phyloP scores from a whole-genome alignment of 306 rosid genomes.

The Morella rubra region DNA sequence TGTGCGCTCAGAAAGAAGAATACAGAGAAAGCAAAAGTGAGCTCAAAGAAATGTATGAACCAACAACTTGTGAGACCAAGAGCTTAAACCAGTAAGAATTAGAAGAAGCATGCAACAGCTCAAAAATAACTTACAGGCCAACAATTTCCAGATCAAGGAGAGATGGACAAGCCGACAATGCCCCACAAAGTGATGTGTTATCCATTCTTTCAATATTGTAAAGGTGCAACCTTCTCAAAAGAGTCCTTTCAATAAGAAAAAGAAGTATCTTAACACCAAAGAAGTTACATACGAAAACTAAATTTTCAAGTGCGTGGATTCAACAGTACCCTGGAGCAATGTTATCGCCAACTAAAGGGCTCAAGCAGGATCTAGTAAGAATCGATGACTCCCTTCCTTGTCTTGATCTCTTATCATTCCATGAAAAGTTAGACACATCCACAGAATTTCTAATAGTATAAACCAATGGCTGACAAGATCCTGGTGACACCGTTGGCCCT shows the following conservation, averaged over 20 bases:
- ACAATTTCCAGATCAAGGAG: slow-evolving; percentile 95
- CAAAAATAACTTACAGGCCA: slow-evolving; percentile 79
- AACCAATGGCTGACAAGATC: slow-evolving; percentile 75
- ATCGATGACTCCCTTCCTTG: slow-evolving; percentile 93
- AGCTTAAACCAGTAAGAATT: slow-evolving; percentile 22
- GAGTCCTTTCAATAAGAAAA: slow-evolving; percentile 54
- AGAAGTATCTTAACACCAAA: slow-evolving; percentile 23
- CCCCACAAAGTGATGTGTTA: slow-evolving; percentile 67
- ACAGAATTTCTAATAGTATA: slow-evolving; percentile 64
- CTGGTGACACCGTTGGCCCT: slow-evolving; percentile 54
- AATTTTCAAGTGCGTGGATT: slow-evolving; percentile 27
- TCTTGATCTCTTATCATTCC: slow-evolving; percentile 94
- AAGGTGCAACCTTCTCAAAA: slow-evolving; percentile 82
- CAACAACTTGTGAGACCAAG: neutral
- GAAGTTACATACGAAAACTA: neutral
- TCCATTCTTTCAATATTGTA: slow-evolving; percentile 95
- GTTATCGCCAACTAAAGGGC: slow-evolving; percentile 72
- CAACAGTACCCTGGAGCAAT: slow-evolving; percentile 77
- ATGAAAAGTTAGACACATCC: slow-evolving; percentile 77
- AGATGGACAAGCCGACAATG: slow-evolving; percentile 77
- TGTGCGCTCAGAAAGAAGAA: slow-evolving; percentile 6
- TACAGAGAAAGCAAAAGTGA: neutral
- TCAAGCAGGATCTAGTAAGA: slow-evolving; percentile 90
- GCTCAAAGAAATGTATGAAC: neutral
- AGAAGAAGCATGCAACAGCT: slow-evolving; percentile 16